These are phyloP conservation scores for Penicillium sp. DNA, from an alignment of 2,329 filamentous ascomycete species.

Conservation along the genomic window DNA sequence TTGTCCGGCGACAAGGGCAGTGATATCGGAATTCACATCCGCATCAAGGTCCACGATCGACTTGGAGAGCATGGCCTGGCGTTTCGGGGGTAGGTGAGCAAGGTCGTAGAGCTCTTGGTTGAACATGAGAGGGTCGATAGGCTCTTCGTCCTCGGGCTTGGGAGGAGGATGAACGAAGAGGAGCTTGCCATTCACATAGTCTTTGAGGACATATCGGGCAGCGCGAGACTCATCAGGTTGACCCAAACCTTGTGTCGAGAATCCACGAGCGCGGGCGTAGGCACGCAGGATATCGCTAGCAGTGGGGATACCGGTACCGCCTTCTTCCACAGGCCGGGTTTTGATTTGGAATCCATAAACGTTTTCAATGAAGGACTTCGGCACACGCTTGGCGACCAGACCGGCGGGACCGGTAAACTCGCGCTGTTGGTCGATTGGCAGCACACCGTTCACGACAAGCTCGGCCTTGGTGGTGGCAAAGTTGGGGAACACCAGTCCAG, in stretches of 20 bases:
- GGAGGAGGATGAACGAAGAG: slow-evolving; percentile 91
- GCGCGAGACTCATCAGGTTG: slow-evolving; percentile 93
- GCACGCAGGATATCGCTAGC: slow-evolving; percentile 82
- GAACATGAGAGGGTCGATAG: slow-evolving; percentile 75
- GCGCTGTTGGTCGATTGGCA: slow-evolving; percentile 94
- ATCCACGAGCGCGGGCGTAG: slow-evolving; percentile 87
- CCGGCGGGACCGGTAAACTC: slow-evolving; percentile 88
- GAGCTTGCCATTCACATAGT: slow-evolving; percentile 96
- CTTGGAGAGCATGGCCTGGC: slow-evolving; percentile 63
- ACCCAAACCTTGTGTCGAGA: slow-evolving; percentile 84
- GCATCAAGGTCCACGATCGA: slow-evolving; percentile 52
- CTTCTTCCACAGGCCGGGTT: slow-evolving; percentile 82
- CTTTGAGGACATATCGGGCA: slow-evolving; percentile 86
- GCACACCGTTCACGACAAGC: slow-evolving; percentile 89
- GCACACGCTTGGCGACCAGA: slow-evolving; percentile 82
- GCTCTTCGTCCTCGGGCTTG: slow-evolving; percentile 34
- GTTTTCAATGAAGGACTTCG: slow-evolving; percentile 85
- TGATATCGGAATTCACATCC: slow-evolving; percentile 35
- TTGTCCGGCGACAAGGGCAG: slow-evolving; percentile 30
- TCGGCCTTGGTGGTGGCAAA: slow-evolving; percentile 97
- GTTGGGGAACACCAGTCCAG: slow-evolving; percentile 97
- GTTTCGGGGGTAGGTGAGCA: slow-evolving; percentile 78
- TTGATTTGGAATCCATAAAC: slow-evolving; percentile 91
- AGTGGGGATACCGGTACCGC: slow-evolving; percentile 84
- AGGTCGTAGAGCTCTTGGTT: slow-evolving; percentile 88